Evolutionary conservation across 2,329 filamentous ascomycete genomes (phyloP), one percentile per base, ranked within the genome.

Genomic region (Cercospora sojina): DNA sequence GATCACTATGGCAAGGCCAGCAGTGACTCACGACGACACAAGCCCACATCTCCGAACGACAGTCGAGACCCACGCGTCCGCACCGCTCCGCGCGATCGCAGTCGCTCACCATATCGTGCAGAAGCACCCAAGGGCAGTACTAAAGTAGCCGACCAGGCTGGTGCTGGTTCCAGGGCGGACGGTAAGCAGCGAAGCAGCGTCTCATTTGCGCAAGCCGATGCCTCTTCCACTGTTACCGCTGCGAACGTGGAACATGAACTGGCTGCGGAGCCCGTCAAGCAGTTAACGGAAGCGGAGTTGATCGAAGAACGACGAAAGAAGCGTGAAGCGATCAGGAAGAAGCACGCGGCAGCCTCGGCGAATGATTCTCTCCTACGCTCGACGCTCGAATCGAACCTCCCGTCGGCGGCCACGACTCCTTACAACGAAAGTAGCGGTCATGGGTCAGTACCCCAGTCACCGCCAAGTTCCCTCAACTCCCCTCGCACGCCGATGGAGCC

Each of bases 231-330:
- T n/a, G 51, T 56, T 2, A 9, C 51, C n/a, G 51, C 20, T 31
- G 9, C 51, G 25, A 29, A 31, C 2, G 51, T 4, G 27, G 51
- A 56, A n/a, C 8, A 29, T 64, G 83, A 88, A 18, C 64, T 71
- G 41, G 31, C 64, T 49, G 68, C 64, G 13, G 66, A 75, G 35
- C 64, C 73, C 25, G 66, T 72, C 72, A 83, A 86, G n/a, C 77
- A 92, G 72, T 64, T 77, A 16, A 90, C 96, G 77, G 91, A 96
- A 81, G 91, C 90, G 69, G 89, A 91, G 71, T 85, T 94, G 74
- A 91, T 97, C 74, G 91, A 96, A 78, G 89, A 92, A 74, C 90
- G 93, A 64, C 90, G 93, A 29, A 92, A 90, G 76, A 88, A 91
- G 66, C 89, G 93, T 71, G 91, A 95, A 80, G 91, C 92, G 70